Base-by-base conservation (phyloP, 371 early-diverging fungal genomes). In the Lichtheimia ramosa region DNA sequence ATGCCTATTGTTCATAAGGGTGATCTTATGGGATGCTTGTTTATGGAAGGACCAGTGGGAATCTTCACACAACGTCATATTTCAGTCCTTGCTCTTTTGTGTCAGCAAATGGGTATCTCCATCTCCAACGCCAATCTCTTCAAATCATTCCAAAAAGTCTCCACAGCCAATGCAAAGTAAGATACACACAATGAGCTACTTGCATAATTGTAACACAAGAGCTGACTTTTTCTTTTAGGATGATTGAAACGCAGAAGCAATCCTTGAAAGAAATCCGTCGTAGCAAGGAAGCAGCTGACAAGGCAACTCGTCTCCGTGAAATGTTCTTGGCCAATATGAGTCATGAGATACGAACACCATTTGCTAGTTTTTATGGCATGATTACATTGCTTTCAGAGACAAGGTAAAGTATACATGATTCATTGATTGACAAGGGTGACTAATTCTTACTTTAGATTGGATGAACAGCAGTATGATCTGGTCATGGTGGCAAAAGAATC, bases 321-420 rank as follows among this genome's bases (percentile, higher is more conserved):
- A 84, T 81, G 42, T 84, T 84, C 43, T 62, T 84, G 59, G 84
- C 84, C 3, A 84, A 84, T 43, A 84, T 84, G 84, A 79, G 81
- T 60, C 79, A 78, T 60, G 79, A 78, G 54, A 74, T 78, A 25
- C 69, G 79, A 51, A 83, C 82, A 1, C 84, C 84, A 0, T 84
- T 84, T 54, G 83, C 84, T 28, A 83, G 84, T 0, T 83, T 84
- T 48, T 69, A 83, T 39, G 83, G 84, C 41, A 84, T 83, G 83
- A 74, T 84, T 4, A 83, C 84, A 12, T 56, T 84, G n/a, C 64
- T 84, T 24, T 69, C 79, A 5, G 84, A 84, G 43, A 83, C 84
- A n/a, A 63, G 65, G 15, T 43, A 43, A 25, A 55, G 56, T 27
- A 13, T 43, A 8, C 12, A 13, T 55, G 23, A 50, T 2, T 7